phyloP scores from a whole-genome alignment of 495 filamentous ascomycete genomes.

The Penicillium lividum region DNA sequence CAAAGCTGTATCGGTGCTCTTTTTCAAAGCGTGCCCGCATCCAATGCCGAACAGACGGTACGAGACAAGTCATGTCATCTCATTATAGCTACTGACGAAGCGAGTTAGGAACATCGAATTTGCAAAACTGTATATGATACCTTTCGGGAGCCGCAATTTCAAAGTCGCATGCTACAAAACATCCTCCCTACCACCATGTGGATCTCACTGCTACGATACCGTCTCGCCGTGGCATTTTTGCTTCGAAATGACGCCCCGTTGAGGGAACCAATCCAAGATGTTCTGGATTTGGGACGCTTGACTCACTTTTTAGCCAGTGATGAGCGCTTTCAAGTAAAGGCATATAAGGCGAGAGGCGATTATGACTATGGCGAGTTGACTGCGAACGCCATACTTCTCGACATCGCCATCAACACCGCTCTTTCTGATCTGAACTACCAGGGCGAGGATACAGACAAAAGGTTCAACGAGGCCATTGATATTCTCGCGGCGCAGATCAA shows the following conservation, averaged over 20 bases:
- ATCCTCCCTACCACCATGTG: conserved; percentile 56
- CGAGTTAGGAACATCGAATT: conserved; percentile 52
- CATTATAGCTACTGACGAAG: background rate
- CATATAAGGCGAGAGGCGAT: conserved; percentile 31
- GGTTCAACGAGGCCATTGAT: conserved; percentile 73
- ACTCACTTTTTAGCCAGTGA: conserved; percentile 50
- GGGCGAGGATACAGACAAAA: conserved; percentile 38
- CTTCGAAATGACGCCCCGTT: conserved; percentile 54
- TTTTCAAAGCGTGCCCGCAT: conserved; percentile 37
- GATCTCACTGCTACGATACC: conserved; percentile 62
- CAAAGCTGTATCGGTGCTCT: conserved; percentile 47
- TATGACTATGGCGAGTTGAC: conserved; percentile 70
- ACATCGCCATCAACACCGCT: conserved; percentile 72
- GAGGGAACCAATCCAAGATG: conserved; percentile 39
- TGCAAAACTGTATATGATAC: conserved; percentile 53
- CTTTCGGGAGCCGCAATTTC: conserved; percentile 52
- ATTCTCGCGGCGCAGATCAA: conserved; percentile 61
- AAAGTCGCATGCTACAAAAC: conserved; percentile 58
- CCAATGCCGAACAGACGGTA: conserved; percentile 35
- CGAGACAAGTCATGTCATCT: conserved; percentile 1
- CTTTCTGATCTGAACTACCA: conserved; percentile 32
- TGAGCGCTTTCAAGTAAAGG: conserved; percentile 48
- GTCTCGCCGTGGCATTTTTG: conserved; percentile 73
- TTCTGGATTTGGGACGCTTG: conserved; percentile 54
- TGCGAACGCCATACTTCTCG: conserved; percentile 64